phyloP scores from a whole-genome alignment of 331 rosid species.

The Saraca asoca region DNA sequence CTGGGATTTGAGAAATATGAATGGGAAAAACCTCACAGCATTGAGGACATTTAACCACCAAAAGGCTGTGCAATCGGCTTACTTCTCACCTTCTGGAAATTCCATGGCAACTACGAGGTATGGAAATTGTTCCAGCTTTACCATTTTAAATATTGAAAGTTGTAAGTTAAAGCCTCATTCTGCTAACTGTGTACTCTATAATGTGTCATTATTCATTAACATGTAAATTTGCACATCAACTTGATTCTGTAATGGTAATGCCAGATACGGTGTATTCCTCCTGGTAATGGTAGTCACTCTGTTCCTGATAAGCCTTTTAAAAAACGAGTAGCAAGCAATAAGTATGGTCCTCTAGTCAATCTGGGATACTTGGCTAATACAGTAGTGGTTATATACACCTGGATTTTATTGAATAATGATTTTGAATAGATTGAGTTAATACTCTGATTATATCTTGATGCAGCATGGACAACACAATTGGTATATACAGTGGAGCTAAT shows the following conservation, averaged over 20 bases:
- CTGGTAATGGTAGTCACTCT: too few relatives aligned
- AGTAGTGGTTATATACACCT: not conserved
- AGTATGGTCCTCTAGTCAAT: not conserved
- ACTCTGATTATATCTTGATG: slow-evolving; percentile 34
- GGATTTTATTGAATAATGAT: not conserved
- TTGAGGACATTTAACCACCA: slow-evolving; percentile 59
- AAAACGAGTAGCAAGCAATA: not conserved
- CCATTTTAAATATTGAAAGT: slow-evolving; percentile 7
- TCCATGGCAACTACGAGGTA: slow-evolving; percentile 85
- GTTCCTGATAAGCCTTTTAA: not conserved
- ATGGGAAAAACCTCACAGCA: slow-evolving; percentile 43
- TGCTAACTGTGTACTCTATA: not conserved
- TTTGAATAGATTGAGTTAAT: slow-evolving; percentile 18
- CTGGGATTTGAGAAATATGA: slow-evolving; percentile 81
- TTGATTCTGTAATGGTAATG: not conserved
- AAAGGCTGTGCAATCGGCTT: slow-evolving; percentile 84
- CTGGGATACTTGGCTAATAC: not conserved
- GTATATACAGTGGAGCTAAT: slow-evolving; percentile 65
- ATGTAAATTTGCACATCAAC: not conserved
- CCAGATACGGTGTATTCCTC: not conserved
- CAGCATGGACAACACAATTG: slow-evolving; percentile 70
- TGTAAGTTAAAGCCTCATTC: not conserved
- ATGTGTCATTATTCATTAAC: slow-evolving; percentile 2
- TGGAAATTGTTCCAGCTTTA: slow-evolving; percentile 10
- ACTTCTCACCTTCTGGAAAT: slow-evolving; percentile 85